A percentile compares a stretch with the other conserved stretches of the same genome.
These are phyloP conservation scores for Solanum verrucosum DNA, from an alignment of 257 asterid species.

Conservation along the genomic window DNA sequence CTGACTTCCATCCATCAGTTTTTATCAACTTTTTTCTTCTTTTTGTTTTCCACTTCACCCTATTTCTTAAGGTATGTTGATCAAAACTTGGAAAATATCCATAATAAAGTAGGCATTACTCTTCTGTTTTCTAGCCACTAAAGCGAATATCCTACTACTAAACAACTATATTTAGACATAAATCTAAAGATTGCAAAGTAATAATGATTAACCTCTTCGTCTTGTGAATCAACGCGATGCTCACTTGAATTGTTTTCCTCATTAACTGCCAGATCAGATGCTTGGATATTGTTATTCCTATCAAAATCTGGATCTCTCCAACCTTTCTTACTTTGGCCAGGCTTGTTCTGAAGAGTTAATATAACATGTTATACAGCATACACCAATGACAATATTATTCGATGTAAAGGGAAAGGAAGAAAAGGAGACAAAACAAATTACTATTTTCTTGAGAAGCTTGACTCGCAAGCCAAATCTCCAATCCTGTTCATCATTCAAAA, in stretches of 20 bases:
- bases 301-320: conserved; percentile 63
- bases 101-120: not conserved
- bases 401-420: not conserved
- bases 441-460: conserved; percentile 75
- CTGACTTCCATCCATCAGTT: not conserved
- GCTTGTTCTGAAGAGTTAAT: conserved; percentile 37
- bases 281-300: conserved; percentile 36
- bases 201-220: conserved; percentile 52
- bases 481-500: conserved; percentile 83
- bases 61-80: not conserved
- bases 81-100: not conserved
- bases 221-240: conserved; percentile 62
- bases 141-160: not conserved
- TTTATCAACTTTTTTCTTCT: not conserved
- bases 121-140: not conserved
- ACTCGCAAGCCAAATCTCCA: conserved; percentile 98
- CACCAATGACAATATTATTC: not conserved
- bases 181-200: not conserved
- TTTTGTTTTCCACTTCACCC: not conserved
- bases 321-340: conserved; percentile 53
- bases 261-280: conserved; percentile 34
- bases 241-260: conserved; percentile 54
- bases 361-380: not conserved
- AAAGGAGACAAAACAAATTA: conserved; percentile 13
- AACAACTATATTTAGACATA: not conserved